Evolutionary conservation across 352 stramenopile genomes (phyloP).

Genomic region (Pythium phragmitis): DNA sequence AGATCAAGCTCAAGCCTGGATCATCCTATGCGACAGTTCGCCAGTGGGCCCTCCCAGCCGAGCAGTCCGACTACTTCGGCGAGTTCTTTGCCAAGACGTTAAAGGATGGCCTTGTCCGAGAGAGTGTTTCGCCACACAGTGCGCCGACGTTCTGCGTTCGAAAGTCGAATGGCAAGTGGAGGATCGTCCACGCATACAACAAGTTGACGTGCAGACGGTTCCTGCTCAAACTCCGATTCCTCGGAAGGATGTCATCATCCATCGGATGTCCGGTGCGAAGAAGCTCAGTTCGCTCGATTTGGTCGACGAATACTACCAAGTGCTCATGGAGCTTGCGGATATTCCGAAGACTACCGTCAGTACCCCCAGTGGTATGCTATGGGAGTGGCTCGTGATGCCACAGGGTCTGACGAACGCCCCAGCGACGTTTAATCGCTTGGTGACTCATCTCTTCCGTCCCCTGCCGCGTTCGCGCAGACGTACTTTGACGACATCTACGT

Average conservation of each 20-base stretch:
- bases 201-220: background rate
- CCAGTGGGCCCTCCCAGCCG: too few species aligned
- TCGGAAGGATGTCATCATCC: conserved; percentile 2
- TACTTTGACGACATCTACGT: conserved; percentile 39
- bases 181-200: conserved; percentile 11
- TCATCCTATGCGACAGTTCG: too few species aligned
- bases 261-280: conserved; percentile 10
- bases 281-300: background rate
- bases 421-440: conserved; percentile 38
- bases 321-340: background rate
- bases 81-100: conserved; percentile 27
- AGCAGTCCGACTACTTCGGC: too few species aligned
- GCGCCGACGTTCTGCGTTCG: conserved; percentile 30
- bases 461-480: conserved; percentile 23
- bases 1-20: too few species aligned
- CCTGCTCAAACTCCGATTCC: background rate
- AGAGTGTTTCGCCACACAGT: conserved; percentile 24
- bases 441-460: conserved; percentile 25
- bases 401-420: conserved; percentile 29
- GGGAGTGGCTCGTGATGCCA: conserved; percentile 31
- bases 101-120: conserved; percentile 16
- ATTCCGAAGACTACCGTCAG: conserved; percentile 13
- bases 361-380: conserved; percentile 28
- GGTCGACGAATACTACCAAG: background rate
- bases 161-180: conserved; percentile 24